phyloP scores from a whole-genome alignment of 2,329 filamentous ascomycete genomes.

The Colletotrichum nymphaeae region DNA sequence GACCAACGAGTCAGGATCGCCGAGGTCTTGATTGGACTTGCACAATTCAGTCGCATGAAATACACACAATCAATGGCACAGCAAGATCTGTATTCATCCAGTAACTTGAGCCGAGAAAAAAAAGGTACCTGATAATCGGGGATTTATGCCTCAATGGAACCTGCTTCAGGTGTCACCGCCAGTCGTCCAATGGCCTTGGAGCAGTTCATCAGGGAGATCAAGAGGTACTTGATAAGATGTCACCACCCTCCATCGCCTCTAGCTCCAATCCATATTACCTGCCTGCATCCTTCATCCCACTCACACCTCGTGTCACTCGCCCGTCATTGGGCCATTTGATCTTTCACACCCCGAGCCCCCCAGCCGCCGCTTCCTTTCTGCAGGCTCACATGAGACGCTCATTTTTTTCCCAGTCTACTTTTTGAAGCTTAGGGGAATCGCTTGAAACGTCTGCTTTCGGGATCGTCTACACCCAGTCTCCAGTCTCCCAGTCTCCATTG shows the following conservation, averaged over 20 bases:
- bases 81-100: not conserved
- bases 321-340: not conserved
- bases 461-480: not conserved
- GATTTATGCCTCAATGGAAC: constrained; percentile 24
- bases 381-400: constrained; percentile 12
- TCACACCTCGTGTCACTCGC: not conserved
- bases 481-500: not conserved
- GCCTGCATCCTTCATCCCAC: constrained; percentile 11
- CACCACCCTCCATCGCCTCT: constrained; percentile 12
- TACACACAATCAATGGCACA: not conserved
- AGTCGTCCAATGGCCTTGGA: constrained; percentile 22
- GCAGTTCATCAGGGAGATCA: constrained; percentile 27
- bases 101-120: not conserved
- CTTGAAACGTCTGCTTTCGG: not conserved
- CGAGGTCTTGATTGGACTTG: not conserved
- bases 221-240: constrained; percentile 35
- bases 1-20: not conserved
- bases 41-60: not conserved
- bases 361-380: constrained; percentile 3
- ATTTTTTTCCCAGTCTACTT: not conserved
- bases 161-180: constrained; percentile 18
- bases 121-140: constrained; percentile 3
- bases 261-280: constrained; percentile 8
- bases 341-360: not conserved
- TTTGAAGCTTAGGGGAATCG: not conserved